Evolutionary conservation across 2,329 filamentous ascomycete genomes (phyloP).

Genomic region (Metarhizium humberi): DNA sequence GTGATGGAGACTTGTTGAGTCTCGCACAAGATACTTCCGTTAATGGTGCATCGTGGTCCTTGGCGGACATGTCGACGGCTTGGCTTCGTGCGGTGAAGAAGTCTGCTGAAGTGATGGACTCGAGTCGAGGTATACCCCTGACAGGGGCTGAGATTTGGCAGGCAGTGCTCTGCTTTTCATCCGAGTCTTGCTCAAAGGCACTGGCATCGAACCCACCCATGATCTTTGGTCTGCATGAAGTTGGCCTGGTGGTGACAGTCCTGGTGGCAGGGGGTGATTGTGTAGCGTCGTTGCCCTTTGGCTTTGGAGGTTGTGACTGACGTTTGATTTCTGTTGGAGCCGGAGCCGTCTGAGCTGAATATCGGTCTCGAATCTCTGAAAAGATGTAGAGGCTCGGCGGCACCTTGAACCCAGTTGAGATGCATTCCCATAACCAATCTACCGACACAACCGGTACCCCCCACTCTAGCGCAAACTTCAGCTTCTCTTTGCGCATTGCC

Average conservation of each 20-base stretch:
- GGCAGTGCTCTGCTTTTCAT: constrained; percentile 8
- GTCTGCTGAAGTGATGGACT: constrained; percentile 23
- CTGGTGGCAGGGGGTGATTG: constrained; percentile 1
- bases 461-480: constrained; percentile 66
- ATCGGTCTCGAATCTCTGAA: constrained; percentile 31
- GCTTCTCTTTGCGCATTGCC: constrained; percentile 61
- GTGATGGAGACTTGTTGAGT: constrained; percentile 32
- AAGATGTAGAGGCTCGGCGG: constrained; percentile 39
- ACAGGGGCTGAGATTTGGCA: constrained; percentile 1
- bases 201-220: constrained; percentile 27
- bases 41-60: constrained; percentile 25
- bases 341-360: constrained; percentile 3
- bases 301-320: not conserved
- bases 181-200: constrained; percentile 27
- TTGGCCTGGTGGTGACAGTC: not conserved
- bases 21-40: constrained; percentile 30
- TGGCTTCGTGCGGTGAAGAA: constrained; percentile 34
- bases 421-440: constrained; percentile 79
- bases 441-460: constrained; percentile 71
- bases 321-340: constrained; percentile 8
- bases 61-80: constrained; percentile 16
- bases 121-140: constrained; percentile 7
- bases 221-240: constrained; percentile 6
- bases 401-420: constrained; percentile 44
- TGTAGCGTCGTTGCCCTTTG: not conserved